These are phyloP conservation scores for Pezicula radicicola DNA, from an alignment of 2,329 filamentous ascomycete species.

Conservation along the genomic window DNA sequence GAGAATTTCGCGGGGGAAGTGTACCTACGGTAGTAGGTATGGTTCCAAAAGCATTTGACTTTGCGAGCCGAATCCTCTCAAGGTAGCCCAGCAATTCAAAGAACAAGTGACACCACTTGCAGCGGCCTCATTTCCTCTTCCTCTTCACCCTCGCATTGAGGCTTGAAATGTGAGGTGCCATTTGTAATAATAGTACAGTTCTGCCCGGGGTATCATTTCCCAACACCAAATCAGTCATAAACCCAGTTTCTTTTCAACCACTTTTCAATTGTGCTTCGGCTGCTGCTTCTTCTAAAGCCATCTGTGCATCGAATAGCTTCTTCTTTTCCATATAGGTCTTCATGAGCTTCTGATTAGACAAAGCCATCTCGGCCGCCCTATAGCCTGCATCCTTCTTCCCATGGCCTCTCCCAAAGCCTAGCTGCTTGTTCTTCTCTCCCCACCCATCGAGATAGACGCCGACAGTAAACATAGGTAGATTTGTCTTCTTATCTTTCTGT, in stretches of 20 bases:
- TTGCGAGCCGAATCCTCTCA: too few species aligned
- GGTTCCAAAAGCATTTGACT: too few species aligned
- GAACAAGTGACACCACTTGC: too few species aligned
- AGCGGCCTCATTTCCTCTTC: too few species aligned
- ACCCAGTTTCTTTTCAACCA: not conserved
- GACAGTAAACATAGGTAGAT: constrained; percentile 57
- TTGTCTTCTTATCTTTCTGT: constrained; percentile 50
- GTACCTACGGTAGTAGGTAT: too few species aligned
- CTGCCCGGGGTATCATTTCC: not conserved
- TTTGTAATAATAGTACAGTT: too few species aligned
- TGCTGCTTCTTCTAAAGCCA: constrained; percentile 20
- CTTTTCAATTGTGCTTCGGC: constrained; percentile 3
- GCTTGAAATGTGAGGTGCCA: too few species aligned
- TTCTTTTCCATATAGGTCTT: constrained; percentile 44
- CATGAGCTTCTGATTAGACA: constrained; percentile 62
- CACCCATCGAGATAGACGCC: constrained; percentile 66
- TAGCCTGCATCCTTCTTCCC: constrained; percentile 68
- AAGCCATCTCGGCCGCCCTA: constrained; percentile 60
- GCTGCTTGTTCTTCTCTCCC: constrained; percentile 58
- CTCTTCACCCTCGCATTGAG: too few species aligned
- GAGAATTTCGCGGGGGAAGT: too few species aligned
- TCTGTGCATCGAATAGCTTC: constrained; percentile 38
- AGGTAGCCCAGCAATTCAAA: too few species aligned
- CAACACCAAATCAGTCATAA: not conserved
- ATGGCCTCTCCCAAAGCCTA: constrained; percentile 62